Evolutionary conservation across 352 stramenopile genomes (phyloP), one percentile per base, ranked within the genome.

Genomic region (Pythium dissimile): DNA sequence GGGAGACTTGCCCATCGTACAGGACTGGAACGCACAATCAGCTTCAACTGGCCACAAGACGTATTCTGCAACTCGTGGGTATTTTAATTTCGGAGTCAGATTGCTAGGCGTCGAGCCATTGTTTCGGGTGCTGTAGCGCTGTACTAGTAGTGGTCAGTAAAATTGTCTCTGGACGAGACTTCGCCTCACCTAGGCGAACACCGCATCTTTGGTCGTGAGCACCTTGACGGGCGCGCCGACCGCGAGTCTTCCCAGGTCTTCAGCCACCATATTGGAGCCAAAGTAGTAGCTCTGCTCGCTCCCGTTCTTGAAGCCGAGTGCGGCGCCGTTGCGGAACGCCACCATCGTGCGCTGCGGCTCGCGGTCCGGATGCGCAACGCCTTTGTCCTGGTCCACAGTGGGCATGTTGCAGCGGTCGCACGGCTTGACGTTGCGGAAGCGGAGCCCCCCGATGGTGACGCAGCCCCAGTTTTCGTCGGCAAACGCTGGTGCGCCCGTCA

Each of bases 341-440:
- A 71, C 67, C 27, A 91, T 73, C 0, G 77, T 80, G 43, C 72
- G 79, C 23, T 64, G 72, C 21, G 80, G 77, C 41, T 89, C 78
- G 35, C 60, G 71, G 2, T 73, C 57, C 1, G 69, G 60, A 45
- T 88, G 67, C 1, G 67, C 62, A 18, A 73, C 47, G n/a, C 83
- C 85, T 8, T 68, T 94, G 6, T 51, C 66, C 37, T 79, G 86
- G 51, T 94, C 67, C 24, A 96, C 82, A 31, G 74, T 88, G 8
- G 86, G 86, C 28, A 96, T 73, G 31, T 71, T 80, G 57, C 86
- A 96, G 10, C 86, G 83, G 5, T 73, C 52, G 41, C 84, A 94
- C 5, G 83, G 83, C 34, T 86, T 82, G 20, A 90, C 76, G 30
- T 92, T 91, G 28, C 79, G 77, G 45, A 95, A 88, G 20, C 52